Conservation (phyloP, 768 basidiomycete species). For the Auricularia heimuer region DNA sequence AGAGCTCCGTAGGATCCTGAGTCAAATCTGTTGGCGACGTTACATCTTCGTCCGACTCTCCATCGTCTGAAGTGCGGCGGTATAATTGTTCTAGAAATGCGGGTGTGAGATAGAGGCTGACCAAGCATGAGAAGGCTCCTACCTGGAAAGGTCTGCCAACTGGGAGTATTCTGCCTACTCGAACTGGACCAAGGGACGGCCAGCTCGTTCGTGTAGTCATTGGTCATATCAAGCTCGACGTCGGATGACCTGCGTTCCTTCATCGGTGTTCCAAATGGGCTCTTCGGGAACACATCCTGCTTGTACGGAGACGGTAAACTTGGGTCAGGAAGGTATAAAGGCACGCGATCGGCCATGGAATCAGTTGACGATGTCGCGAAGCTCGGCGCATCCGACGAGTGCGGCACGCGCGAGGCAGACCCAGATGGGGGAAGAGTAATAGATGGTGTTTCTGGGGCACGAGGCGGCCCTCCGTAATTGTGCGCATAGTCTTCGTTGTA, state of each 20-base stretch:
- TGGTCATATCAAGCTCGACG: neutral
- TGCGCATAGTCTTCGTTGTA: neutral
- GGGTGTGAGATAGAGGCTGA: neutral
- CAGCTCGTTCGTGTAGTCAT: neutral
- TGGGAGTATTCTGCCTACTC: neutral
- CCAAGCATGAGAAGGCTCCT: neutral
- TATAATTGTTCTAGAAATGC: neutral
- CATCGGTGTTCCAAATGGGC: slow-evolving; percentile 63
- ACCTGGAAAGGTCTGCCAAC: slow-evolving; percentile 1
- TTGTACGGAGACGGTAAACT: slow-evolving; percentile 36
- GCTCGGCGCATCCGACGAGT: slow-evolving; percentile 43
- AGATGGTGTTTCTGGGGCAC: neutral
- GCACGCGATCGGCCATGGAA: slow-evolving; percentile 25
- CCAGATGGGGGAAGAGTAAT: slow-evolving; percentile 3
- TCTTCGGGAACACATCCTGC: slow-evolving; percentile 53
- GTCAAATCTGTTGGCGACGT: neutral
- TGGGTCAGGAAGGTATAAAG: slow-evolving; percentile 36
- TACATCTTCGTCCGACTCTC: neutral
- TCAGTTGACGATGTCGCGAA: slow-evolving; percentile 12
- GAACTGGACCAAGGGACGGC: neutral
- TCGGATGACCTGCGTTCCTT: slow-evolving; percentile 32
- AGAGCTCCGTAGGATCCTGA: neutral
- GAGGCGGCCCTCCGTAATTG: neutral
- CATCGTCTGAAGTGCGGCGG: neutral
- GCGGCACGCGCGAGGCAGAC: slow-evolving; percentile 31